A percentile compares a stretch with the other conserved stretches of the same genome.
Conservation (phyloP, 768 basidiomycete species). For the Hemileccinum rubropunctum region DNA sequence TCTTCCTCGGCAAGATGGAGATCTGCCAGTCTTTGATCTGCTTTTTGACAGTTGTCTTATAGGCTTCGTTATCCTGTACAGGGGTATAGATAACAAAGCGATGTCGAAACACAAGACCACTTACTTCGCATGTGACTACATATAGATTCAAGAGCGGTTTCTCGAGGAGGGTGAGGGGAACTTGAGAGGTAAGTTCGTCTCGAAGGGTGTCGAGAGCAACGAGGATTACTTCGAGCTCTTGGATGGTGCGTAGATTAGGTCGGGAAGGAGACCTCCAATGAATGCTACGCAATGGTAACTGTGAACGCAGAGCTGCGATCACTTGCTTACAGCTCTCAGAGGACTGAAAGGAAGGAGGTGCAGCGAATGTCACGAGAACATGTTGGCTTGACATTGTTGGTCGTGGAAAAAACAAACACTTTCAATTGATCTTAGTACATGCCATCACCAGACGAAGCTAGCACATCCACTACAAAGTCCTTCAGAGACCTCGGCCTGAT, state of each 20-base stretch:
- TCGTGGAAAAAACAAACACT: constrained; percentile 16
- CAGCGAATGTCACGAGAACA: constrained; percentile 68
- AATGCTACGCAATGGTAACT: constrained; percentile 82
- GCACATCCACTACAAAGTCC: constrained; percentile 44
- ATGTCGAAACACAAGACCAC: constrained; percentile 13
- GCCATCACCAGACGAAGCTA: constrained; percentile 65
- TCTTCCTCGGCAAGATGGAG: constrained; percentile 59
- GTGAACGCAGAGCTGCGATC: constrained; percentile 58
- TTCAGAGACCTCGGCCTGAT: constrained; percentile 89
- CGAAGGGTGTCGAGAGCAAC: constrained; percentile 63
- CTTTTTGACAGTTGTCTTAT: constrained; percentile 72
- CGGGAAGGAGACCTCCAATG: constrained; percentile 86
- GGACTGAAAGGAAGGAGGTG: constrained; percentile 57
- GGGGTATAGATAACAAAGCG: constrained; percentile 7
- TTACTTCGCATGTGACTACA: constrained; percentile 85
- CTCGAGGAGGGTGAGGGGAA: constrained; percentile 76
- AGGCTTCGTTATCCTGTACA: constrained; percentile 61
- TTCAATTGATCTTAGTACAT: constrained; percentile 34
- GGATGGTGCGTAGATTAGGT: constrained; percentile 79
- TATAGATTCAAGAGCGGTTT: constrained; percentile 85
- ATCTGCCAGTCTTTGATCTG: constrained; percentile 94
- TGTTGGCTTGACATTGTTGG: constrained; percentile 40
- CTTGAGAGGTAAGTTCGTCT: constrained; percentile 73
- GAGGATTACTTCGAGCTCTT: constrained; percentile 78
- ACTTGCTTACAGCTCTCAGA: constrained; percentile 77